These are phyloP conservation scores for Psilocybe mexicana DNA, from an alignment of 1,284 basidiomycete genomes.

Conservation along the genomic window DNA sequence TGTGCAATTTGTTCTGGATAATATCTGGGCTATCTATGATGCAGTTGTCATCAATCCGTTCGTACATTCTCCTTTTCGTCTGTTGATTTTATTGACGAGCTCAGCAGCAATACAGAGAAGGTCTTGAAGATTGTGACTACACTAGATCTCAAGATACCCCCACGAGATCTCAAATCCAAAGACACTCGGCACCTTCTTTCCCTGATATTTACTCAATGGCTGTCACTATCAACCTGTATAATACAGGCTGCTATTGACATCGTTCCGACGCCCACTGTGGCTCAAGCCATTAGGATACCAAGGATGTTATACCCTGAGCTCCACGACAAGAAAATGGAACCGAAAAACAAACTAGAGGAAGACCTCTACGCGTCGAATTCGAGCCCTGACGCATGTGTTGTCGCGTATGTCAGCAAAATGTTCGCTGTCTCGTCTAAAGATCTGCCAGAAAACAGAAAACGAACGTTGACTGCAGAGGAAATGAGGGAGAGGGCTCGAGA, in stretches of 20 bases:
- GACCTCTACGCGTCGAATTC: constrained; percentile 79
- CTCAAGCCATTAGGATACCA: constrained; percentile 85
- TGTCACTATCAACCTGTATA: constrained; percentile 90
- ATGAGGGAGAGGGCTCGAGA: constrained; percentile 74
- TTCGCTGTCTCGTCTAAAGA: constrained; percentile 85
- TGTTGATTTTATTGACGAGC: constrained; percentile 28
- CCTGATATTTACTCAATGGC: constrained; percentile 94
- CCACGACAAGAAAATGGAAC: constrained; percentile 53
- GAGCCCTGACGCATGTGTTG: constrained; percentile 60
- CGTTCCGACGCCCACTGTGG: constrained; percentile 83
- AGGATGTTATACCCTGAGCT: constrained; percentile 91
- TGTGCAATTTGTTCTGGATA: constrained; percentile 97
- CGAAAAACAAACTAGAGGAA: constrained; percentile 80
- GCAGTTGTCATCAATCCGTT: constrained; percentile 85
- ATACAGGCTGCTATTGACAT: constrained; percentile 93
- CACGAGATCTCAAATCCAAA: constrained; percentile 91
- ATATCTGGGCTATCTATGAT: constrained; percentile 97
- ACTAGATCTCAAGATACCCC: constrained; percentile 82
- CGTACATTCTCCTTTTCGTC: constrained; percentile 44
- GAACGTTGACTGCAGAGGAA: constrained; percentile 81
- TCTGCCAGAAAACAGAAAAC: constrained; percentile 84
- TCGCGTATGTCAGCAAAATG: constrained; percentile 98
- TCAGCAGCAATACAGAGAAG: constrained; percentile 79
- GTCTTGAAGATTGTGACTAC: constrained; percentile 87
- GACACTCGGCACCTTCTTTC: constrained; percentile 85